Evolutionary conservation across 306 rosid species (phyloP).

Genomic region (Abrus pulchellus): DNA sequence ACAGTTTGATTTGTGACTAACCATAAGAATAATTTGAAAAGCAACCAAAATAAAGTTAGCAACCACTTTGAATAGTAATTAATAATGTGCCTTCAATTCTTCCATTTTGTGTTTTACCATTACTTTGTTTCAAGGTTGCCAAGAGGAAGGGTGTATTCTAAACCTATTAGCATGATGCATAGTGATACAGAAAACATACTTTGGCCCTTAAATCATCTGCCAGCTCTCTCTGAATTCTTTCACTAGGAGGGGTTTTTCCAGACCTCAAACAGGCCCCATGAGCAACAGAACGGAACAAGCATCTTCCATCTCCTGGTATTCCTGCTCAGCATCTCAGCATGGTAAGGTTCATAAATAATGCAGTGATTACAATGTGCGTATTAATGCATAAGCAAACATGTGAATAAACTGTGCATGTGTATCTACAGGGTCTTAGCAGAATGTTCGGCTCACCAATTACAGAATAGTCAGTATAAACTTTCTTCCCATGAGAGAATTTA

Average conservation of each 20-base stretch:
- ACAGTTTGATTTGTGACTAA: conserved; percentile 4
- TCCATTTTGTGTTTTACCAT: conserved; percentile 22
- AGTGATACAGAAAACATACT: conserved; percentile 58
- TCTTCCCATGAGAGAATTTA: conserved; percentile 75
- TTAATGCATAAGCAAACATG: conserved; percentile 7
- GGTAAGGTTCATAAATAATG: conserved; percentile 41
- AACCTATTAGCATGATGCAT: conserved; percentile 12
- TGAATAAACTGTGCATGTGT: conserved; percentile 10
- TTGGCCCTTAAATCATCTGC: conserved; percentile 80
- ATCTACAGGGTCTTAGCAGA: conserved; percentile 25
- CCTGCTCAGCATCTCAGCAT: conserved; percentile 61
- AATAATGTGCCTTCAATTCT: conserved; percentile 17
- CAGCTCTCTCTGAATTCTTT: conserved; percentile 72
- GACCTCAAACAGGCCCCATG: conserved; percentile 84
- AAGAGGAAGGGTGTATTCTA: not conserved
- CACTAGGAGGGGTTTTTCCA: conserved; percentile 78
- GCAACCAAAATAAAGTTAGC: conserved; percentile 20
- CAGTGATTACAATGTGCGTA: not conserved
- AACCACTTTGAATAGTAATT: conserved; percentile 6
- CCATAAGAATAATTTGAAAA: conserved; percentile 3
- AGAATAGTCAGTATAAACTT: conserved; percentile 82
- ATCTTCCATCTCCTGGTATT: conserved; percentile 98
- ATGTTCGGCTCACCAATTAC: conserved; percentile 74
- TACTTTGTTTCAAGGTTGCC: not conserved
- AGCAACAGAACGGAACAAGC: conserved; percentile 92